Evolutionary conservation across 306 rosid species (phyloP).

Genomic region (Phaseolus lunatus): DNA sequence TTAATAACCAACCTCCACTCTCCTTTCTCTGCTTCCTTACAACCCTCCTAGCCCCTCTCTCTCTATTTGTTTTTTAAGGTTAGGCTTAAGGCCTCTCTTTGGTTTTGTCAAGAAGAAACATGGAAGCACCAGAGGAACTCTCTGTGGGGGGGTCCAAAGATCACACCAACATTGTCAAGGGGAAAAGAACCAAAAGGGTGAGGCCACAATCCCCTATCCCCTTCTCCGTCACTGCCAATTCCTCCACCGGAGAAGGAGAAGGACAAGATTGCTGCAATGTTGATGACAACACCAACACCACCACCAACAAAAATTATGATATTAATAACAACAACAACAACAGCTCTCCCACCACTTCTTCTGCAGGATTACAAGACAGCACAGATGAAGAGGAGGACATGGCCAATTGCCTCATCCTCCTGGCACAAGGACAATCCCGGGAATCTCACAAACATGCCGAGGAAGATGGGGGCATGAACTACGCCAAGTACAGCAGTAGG

Average conservation of each 20-base stretch:
- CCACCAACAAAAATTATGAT: slow-evolving; percentile 3
- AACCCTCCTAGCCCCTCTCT: slow-evolving; percentile 51
- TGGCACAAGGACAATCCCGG: slow-evolving; percentile 75
- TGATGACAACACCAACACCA: background rate
- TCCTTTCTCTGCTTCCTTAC: slow-evolving; percentile 65
- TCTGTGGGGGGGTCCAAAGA: slow-evolving; percentile 62
- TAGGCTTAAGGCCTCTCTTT: slow-evolving; percentile 17
- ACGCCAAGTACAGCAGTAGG: slow-evolving; percentile 58
- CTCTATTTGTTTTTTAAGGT: slow-evolving; percentile 6
- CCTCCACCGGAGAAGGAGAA: slow-evolving; percentile 52
- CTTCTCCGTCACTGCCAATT: slow-evolving; percentile 55
- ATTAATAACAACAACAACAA: background rate
- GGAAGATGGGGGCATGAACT: slow-evolving; percentile 41
- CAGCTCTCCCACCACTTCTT: slow-evolving; percentile 54
- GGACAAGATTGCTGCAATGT: slow-evolving; percentile 25
- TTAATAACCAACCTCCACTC: slow-evolving; percentile 43
- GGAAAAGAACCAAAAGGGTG: slow-evolving; percentile 89
- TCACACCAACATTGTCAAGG: slow-evolving; percentile 62
- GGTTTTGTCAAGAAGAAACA: slow-evolving; percentile 49
- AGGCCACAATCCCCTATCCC: slow-evolving; percentile 91
- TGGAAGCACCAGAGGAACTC: slow-evolving; percentile 72
- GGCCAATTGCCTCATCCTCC: slow-evolving; percentile 88
- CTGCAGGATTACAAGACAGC: slow-evolving; percentile 51
- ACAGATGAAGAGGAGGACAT: slow-evolving; percentile 81
- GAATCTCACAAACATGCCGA: slow-evolving; percentile 42